Conservation (phyloP, 1,139 yeast species). For the Pichia sp. region DNA sequence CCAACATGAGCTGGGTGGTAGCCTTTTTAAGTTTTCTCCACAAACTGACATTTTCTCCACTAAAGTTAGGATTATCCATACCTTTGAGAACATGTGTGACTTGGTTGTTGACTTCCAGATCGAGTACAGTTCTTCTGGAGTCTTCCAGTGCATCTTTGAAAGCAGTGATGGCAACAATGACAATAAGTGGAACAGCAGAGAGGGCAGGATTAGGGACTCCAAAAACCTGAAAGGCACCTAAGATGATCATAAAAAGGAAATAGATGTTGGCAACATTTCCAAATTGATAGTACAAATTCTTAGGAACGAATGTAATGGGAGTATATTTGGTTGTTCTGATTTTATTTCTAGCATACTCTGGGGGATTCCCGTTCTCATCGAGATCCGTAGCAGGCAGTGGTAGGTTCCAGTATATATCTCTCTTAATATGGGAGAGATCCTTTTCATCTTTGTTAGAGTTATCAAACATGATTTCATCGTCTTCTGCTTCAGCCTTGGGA, state of each 20-base stretch:
- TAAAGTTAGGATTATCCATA: slow-evolving; percentile 67
- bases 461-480: slow-evolving; percentile 14
- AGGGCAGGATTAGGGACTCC: slow-evolving; percentile 89
- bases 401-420: slow-evolving; percentile 62
- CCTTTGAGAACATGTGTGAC: slow-evolving; percentile 73
- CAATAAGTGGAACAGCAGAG: slow-evolving; percentile 90
- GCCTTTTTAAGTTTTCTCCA: slow-evolving; percentile 67
- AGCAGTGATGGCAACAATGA: slow-evolving; percentile 83
- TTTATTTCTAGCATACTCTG: slow-evolving; percentile 70
- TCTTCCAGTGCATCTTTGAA: slow-evolving; percentile 93
- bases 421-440: slow-evolving; percentile 36
- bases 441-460: slow-evolving; percentile 30
- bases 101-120: slow-evolving; percentile 80
- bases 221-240: slow-evolving; percentile 83
- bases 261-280: slow-evolving; percentile 85
- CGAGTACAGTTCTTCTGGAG: slow-evolving; percentile 73
- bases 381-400: slow-evolving; percentile 56
- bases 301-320: slow-evolving; percentile 81
- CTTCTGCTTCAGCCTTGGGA: slow-evolving; percentile 14
- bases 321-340: slow-evolving; percentile 95
- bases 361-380: slow-evolving; percentile 49
- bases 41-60: slow-evolving; percentile 51
- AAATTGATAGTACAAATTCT: slow-evolving; percentile 73
- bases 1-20: slow-evolving; percentile 30
- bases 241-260: slow-evolving; percentile 71